Evolutionary conservation across 495 filamentous ascomycete genomes (phyloP), one percentile per base, ranked within the genome.

Genomic region (Annulohypoxylon bovei): DNA sequence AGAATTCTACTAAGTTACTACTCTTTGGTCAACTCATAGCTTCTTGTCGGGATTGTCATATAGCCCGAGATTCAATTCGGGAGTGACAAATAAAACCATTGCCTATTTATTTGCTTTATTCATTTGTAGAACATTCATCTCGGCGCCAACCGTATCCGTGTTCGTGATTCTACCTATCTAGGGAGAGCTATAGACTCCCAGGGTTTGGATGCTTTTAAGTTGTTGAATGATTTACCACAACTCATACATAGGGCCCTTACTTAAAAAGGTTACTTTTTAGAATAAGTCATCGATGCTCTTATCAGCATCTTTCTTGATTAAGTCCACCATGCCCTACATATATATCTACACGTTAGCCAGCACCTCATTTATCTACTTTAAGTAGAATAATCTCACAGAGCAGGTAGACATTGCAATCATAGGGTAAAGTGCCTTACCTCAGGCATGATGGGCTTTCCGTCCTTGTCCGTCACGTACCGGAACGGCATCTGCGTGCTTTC

Each of bases 401-500:
- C n/a, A 32, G 30, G 4, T 8, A 39, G 35, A 5, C 14, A 11
- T 5, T 18, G 16, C 46, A 27, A 12, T 1, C 8, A 11, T 49
- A 71, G 14, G 16, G 12, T 23, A 52, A 18, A 28, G 49, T 25
- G 35, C 77, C 87, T 77, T 81, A 95, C 95, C 81, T 90, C 83
- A 30, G 95, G 95, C 94, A 99, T 97, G 33, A 97, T 87, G 6
- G 93, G 92, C 71, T 90, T 82, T 22, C 91, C 93, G 62, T 93
- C 83, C 6, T 84, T 79, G 49, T 84, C 90, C 74, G 86, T 91
- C 22, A 99, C 93, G 77, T 99, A 99, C 56, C 95, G 92, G 79
- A 98, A 99, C 0, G 95, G 95, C 95, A 99, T 99, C 77, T 96
- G 85, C 0, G 93, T 96, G 72, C 91, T 93, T 77, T 99, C 95